A percentile compares a stretch with the other conserved stretches of the same genome.
These are phyloP conservation scores for Reutealis trisperma DNA, from an alignment of 345 rosid genomes.

Conservation along the genomic window DNA sequence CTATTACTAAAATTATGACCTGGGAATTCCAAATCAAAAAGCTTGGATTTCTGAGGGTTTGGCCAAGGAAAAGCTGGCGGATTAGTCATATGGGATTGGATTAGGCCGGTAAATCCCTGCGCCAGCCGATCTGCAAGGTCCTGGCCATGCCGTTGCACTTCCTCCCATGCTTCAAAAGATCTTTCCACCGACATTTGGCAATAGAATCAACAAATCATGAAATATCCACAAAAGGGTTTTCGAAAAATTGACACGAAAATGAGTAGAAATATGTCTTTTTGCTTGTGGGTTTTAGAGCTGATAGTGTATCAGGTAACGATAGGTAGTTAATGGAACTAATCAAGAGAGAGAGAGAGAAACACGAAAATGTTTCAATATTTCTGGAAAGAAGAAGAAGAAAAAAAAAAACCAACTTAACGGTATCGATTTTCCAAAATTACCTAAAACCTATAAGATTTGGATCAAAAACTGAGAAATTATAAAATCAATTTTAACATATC, in stretches of 20 bases:
- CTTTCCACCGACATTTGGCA: slow-evolving; percentile 79
- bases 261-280: too few species aligned
- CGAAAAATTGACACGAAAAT: slow-evolving; percentile 5
- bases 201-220: slow-evolving; percentile 7
- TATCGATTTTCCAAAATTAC: too few species aligned
- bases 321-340: background rate
- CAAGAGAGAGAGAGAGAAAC: background rate
- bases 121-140: slow-evolving; percentile 88
- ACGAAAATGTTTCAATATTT: background rate
- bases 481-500: background rate
- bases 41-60: slow-evolving; percentile 54
- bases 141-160: slow-evolving; percentile 90
- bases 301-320: background rate
- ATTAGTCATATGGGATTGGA: slow-evolving; percentile 59
- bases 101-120: slow-evolving; percentile 83
- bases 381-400: background rate
- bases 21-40: slow-evolving; percentile 72
- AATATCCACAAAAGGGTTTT: slow-evolving; percentile 6
- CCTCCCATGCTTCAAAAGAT: slow-evolving; percentile 96
- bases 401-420: background rate
- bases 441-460: background rate
- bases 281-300: background rate
- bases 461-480: background rate
- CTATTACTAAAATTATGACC: slow-evolving; percentile 41
- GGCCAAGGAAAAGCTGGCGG: slow-evolving; percentile 81